phyloP scores from a whole-genome alignment of 2,329 filamentous ascomycete species.

The Paramyrothecium sp. region DNA sequence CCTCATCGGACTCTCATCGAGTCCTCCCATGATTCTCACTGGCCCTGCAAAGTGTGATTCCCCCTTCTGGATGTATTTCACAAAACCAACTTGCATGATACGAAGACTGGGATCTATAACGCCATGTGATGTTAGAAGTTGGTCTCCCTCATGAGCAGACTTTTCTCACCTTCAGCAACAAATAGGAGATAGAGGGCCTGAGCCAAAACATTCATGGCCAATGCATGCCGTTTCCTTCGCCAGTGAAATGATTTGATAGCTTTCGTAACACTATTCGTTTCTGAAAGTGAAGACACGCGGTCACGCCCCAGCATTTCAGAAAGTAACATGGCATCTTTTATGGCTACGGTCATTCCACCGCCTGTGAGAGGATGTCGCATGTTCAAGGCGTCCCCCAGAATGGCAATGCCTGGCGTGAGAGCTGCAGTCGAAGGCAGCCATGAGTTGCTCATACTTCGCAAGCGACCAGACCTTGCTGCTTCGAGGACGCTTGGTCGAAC shows the following conservation, averaged over 20 bases:
- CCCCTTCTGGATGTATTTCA: neutral
- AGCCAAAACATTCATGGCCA: neutral
- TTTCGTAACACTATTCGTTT: neutral
- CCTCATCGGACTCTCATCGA: neutral
- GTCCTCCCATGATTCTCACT: neutral
- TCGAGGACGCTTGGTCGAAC: neutral
- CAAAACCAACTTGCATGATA: neutral
- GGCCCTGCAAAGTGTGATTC: neutral
- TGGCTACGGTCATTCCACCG: conserved; percentile 1
- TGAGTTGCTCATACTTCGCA: neutral
- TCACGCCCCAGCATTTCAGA: neutral
- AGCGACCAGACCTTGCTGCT: neutral
- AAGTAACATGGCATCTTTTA: conserved; percentile 1
- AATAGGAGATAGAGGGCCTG: neutral
- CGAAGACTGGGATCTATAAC: neutral
- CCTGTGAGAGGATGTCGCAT: conserved; percentile 3
- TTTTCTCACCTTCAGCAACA: neutral
- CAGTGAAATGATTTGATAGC: neutral
- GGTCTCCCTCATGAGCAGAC: neutral
- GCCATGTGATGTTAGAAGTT: neutral
- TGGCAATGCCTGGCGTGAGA: neutral
- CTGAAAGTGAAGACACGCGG: neutral
- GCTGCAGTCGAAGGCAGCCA: neutral
- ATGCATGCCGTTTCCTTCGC: neutral
- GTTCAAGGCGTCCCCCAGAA: conserved; percentile 1